phyloP scores from a whole-genome alignment of 768 basidiomycete species.

The Suillus subalutaceus region DNA sequence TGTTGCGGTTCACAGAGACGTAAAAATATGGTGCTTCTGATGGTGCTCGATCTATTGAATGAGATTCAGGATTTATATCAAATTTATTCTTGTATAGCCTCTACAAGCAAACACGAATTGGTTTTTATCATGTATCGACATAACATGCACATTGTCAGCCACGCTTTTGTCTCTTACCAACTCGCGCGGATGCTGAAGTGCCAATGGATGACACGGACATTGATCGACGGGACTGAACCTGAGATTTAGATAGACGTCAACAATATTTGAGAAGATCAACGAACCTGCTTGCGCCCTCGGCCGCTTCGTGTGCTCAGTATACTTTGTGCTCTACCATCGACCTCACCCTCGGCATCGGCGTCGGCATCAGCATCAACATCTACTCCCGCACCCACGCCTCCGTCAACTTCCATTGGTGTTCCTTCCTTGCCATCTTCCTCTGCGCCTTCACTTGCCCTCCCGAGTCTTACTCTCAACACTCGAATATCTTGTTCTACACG shows the following conservation, averaged over 20 bases:
- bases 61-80: conserved; percentile 1
- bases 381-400: conserved; percentile 24
- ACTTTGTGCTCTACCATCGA: conserved; percentile 66
- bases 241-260: conserved; percentile 9
- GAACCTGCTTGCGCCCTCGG: conserved; percentile 61
- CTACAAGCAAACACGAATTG: conserved; percentile 17
- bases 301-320: conserved; percentile 60
- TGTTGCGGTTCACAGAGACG: conserved; percentile 68
- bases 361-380: conserved; percentile 7
- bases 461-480: conserved; percentile 64
- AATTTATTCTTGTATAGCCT: conserved; percentile 11
- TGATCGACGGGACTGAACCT: conserved; percentile 57
- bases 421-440: conserved; percentile 41
- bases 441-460: conserved; percentile 47
- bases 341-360: conserved; percentile 34
- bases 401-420: conserved; percentile 56
- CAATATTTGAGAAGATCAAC: conserved; percentile 3
- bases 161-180: conserved; percentile 63
- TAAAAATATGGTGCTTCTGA: conserved; percentile 16
- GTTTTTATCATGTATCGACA: conserved; percentile 12
- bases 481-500: conserved; percentile 85
- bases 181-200: conserved; percentile 57
- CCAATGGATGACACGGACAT: conserved; percentile 79
- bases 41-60: not conserved
- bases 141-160: conserved; percentile 28